Conservation (phyloP, 2,329 filamentous ascomycete species). For the Fusarium stilboides region DNA sequence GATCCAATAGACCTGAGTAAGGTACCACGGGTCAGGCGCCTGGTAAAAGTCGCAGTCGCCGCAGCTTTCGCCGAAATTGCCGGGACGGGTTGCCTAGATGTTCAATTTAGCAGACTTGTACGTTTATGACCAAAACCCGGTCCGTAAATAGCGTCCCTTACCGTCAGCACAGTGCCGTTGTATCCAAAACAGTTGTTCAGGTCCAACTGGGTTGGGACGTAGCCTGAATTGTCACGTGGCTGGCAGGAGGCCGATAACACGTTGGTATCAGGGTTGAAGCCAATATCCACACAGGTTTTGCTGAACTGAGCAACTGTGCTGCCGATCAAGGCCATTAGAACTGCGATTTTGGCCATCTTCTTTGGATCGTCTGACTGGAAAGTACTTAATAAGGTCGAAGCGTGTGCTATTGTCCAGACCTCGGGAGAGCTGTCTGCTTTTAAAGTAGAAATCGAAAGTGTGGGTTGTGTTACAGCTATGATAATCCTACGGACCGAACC, state of each 20-base stretch:
- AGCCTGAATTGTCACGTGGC: constrained; percentile 15
- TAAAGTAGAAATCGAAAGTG: neutral
- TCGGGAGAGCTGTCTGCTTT: neutral
- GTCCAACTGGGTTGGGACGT: neutral
- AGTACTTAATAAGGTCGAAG: neutral
- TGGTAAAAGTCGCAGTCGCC: neutral
- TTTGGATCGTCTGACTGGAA: neutral
- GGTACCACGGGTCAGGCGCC: constrained; percentile 15
- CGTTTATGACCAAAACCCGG: neutral
- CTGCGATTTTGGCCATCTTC: neutral
- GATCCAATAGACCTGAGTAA: neutral
- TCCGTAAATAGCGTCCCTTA: accelerated
- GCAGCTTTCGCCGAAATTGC: constrained; percentile 6
- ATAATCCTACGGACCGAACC: neutral
- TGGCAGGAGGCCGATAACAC: neutral
- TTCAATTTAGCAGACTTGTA: neutral
- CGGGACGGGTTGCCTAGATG: neutral
- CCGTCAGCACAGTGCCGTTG: neutral
- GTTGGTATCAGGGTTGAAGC: constrained; percentile 5
- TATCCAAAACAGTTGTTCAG: constrained; percentile 26
- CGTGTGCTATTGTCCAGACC: no score
- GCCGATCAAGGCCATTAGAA: neutral
- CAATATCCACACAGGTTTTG: constrained; percentile 11
- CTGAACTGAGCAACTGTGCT: neutral
- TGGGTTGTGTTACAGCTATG: neutral